These are phyloP conservation scores for Carpinus fangiana DNA, from an alignment of 306 rosid genomes.

Conservation along the genomic window DNA sequence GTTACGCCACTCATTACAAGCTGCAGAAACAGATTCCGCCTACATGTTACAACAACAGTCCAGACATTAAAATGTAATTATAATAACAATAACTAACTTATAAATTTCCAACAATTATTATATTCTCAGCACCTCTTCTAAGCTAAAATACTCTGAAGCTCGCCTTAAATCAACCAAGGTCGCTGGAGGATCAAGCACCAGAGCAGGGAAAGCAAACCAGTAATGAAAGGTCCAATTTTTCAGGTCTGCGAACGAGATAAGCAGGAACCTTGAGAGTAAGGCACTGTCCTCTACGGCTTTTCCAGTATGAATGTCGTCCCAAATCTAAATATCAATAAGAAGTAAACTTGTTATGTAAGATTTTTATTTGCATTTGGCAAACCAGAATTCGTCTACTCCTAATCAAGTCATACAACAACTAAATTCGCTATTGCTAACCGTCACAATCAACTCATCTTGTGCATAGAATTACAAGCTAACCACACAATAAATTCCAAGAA, in stretches of 20 bases:
- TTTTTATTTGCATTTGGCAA: background rate
- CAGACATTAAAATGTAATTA: constrained; percentile 16
- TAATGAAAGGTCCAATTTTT: constrained; percentile 87
- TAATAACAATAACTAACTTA: constrained; percentile 16
- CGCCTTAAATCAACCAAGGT: constrained; percentile 63
- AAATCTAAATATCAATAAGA: constrained; percentile 55
- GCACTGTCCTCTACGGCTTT: constrained; percentile 80
- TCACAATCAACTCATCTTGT: constrained; percentile 8
- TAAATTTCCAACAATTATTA: background rate
- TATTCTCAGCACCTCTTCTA: constrained; percentile 59
- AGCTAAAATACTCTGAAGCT: constrained; percentile 71
- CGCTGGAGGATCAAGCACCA: constrained; percentile 87
- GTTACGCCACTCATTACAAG: constrained; percentile 81
- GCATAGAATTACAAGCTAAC: background rate
- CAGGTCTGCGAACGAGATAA: constrained; percentile 92
- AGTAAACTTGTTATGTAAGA: constrained; percentile 23
- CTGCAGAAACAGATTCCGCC: constrained; percentile 78
- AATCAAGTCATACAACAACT: background rate
- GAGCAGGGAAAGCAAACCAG: constrained; percentile 96
- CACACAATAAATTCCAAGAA: background rate
- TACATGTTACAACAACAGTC: constrained; percentile 30
- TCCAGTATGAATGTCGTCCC: constrained; percentile 86
- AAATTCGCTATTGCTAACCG: background rate
- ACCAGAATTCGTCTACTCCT: background rate
- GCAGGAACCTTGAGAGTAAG: constrained; percentile 78